Evolutionary conservation across 371 early-diverging fungal species (phyloP).

Genomic region (Circinella minor): DNA sequence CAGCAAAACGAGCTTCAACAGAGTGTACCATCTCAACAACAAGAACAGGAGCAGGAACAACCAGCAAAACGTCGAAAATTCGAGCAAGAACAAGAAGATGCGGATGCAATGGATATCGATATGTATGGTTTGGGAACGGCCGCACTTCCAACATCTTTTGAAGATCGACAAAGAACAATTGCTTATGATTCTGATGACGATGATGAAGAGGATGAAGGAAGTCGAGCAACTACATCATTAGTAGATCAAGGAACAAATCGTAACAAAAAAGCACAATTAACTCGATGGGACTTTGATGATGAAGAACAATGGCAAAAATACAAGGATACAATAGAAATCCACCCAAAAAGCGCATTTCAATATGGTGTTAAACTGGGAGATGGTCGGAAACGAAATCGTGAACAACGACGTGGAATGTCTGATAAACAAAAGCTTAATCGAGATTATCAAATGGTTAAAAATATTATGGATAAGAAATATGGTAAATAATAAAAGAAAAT

Average conservation of each 20-base stretch:
- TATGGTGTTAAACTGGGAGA: slow-evolving; percentile 82
- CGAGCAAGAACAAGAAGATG: slow-evolving; percentile 27
- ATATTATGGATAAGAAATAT: slow-evolving; percentile 70
- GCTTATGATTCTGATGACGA: slow-evolving; percentile 57
- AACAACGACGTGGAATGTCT: slow-evolving; percentile 49
- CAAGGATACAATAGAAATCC: slow-evolving; percentile 70
- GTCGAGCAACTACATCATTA: slow-evolving; percentile 49
- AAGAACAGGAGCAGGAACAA: neutral
- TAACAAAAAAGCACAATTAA: slow-evolving; percentile 71
- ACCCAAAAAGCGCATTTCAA: slow-evolving; percentile 79
- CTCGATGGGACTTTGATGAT: slow-evolving; percentile 79
- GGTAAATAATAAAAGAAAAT: slow-evolving; percentile 29
- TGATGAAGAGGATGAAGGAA: slow-evolving; percentile 56
- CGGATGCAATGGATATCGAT: slow-evolving; percentile 50
- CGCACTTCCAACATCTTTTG: slow-evolving; percentile 52
- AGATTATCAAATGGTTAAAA: slow-evolving; percentile 72
- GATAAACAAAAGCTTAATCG: slow-evolving; percentile 69
- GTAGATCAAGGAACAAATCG: slow-evolving; percentile 73
- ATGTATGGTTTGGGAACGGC: slow-evolving; percentile 50
- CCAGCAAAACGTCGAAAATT: slow-evolving; percentile 16
- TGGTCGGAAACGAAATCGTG: slow-evolving; percentile 62
- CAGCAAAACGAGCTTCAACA: neutral
- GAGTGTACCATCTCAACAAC: no score
- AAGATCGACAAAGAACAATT: slow-evolving; percentile 36
- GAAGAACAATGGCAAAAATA: slow-evolving; percentile 78